Evolutionary conservation across 768 basidiomycete species (phyloP).

Genomic region (Pulveroboletus sp.): DNA sequence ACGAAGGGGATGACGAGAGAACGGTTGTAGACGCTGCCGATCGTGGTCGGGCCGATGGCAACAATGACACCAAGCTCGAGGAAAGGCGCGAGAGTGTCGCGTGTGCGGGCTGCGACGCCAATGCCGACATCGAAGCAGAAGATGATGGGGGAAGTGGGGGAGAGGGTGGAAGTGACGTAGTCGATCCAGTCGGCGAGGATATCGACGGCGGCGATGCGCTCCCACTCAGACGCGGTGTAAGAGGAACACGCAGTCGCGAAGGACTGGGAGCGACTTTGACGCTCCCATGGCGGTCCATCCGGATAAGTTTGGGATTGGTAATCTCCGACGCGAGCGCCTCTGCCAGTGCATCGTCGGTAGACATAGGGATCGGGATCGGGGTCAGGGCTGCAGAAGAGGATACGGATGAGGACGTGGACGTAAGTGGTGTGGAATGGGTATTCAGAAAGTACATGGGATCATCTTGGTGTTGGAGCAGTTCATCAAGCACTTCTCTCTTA

Average conservation of each 20-base stretch:
- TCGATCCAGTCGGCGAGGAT: conserved; percentile 17
- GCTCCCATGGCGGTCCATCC: conserved; percentile 3
- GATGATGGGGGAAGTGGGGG: not conserved
- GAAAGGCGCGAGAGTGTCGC: conserved; percentile 44
- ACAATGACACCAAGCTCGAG: conserved; percentile 48
- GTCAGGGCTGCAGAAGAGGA: conserved; percentile 25
- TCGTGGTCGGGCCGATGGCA: conserved; percentile 26
- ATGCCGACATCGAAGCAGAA: not conserved
- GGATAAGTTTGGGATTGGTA: conserved; percentile 7
- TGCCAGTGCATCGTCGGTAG: conserved; percentile 34
- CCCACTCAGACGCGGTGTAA: conserved; percentile 21
- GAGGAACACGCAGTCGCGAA: conserved; percentile 12
- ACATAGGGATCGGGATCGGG: conserved; percentile 28
- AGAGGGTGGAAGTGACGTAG: conserved; percentile 8
- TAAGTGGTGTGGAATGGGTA: conserved; percentile 7
- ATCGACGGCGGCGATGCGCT: conserved; percentile 23
- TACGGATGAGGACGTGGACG: not conserved
- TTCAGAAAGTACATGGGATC: conserved; percentile 62
- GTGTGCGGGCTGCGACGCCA: conserved; percentile 18
- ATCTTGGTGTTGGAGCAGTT: conserved; percentile 61
- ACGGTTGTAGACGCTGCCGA: not conserved
- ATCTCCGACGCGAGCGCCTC: conserved; percentile 35
- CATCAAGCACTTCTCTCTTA: conserved; percentile 52
- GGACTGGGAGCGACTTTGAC: conserved; percentile 10
- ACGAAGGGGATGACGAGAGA: conserved; percentile 10